phyloP scores from a whole-genome alignment of 306 rosid species.

The Phaseolus lunatus region DNA sequence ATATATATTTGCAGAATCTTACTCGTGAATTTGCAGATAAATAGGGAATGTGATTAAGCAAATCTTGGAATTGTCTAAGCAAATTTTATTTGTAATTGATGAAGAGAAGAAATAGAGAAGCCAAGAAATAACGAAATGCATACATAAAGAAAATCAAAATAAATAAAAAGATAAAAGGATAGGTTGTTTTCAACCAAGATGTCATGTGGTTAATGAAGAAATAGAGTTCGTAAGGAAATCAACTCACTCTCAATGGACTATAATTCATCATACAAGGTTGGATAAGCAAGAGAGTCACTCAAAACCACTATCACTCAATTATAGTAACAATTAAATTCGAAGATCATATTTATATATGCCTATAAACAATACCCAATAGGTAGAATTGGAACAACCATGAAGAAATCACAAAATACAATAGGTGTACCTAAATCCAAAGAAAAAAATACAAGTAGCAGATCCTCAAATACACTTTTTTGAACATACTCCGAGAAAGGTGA shows the following conservation, averaged over 20 bases:
- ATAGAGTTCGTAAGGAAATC: background rate
- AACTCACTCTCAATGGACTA: background rate
- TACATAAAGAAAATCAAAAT: background rate
- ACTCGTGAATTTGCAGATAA: background rate
- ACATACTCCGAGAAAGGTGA: too few species aligned
- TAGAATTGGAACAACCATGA: background rate
- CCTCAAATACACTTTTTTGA: too few species aligned
- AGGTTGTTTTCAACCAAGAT: background rate
- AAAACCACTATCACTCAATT: background rate
- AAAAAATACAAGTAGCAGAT: background rate
- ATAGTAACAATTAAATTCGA: background rate
- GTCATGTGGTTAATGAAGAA: background rate
- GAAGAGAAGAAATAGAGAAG: background rate
- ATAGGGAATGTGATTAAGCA: background rate
- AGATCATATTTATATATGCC: background rate
- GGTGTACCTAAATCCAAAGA: background rate
- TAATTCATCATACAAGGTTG: conserved; percentile 3
- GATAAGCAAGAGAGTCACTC: too few species aligned
- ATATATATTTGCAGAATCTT: too few species aligned
- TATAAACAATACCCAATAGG: background rate
- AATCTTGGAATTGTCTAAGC: background rate
- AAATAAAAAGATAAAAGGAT: background rate
- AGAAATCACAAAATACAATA: background rate
- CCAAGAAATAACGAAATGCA: background rate
- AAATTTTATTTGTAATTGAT: background rate